Conservation (phyloP, 129 eudicot genomes). For the Erigeron canadensis region DNA sequence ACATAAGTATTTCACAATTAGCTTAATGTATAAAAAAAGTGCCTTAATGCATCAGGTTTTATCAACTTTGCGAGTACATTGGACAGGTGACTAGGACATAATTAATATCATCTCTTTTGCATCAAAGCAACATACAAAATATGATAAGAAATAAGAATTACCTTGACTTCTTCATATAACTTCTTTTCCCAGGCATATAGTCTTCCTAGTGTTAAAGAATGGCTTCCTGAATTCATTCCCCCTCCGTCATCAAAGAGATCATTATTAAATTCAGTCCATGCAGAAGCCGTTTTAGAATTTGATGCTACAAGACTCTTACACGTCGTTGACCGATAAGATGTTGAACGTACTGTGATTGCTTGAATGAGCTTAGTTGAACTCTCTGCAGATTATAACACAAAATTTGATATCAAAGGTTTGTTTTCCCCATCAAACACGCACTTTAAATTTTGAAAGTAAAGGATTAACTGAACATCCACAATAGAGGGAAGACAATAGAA, state of each 20-base stretch:
- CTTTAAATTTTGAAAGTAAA: constrained; percentile 3
- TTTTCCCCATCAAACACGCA: not conserved
- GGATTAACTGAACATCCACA: not conserved
- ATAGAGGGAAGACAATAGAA: not conserved
- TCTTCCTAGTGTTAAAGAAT: constrained; percentile 81
- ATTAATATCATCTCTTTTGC: not conserved
- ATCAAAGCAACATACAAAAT: not conserved
- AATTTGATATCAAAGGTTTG: not conserved
- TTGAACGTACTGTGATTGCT: constrained; percentile 65
- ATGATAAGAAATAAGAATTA: constrained; percentile 21
- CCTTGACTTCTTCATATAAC: constrained; percentile 95
- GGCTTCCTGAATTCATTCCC: constrained; percentile 98
- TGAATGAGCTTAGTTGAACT: constrained; percentile 85
- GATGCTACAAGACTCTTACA: constrained; percentile 90
- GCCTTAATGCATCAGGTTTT: not conserved
- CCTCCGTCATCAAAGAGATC: constrained; percentile 94
- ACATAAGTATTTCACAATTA: not conserved
- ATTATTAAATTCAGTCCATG: constrained; percentile 88
- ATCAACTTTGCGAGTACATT: not conserved
- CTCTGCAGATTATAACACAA: constrained; percentile 50
- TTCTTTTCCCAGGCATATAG: constrained; percentile 99
- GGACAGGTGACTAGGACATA: not conserved
- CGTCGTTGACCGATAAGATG: constrained; percentile 72
- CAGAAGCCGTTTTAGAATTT: constrained; percentile 68
- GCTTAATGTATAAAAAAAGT: not conserved